Evolutionary conservation across 352 stramenopile species (phyloP), one percentile per base, ranked within the genome.

Genomic region (Pythium brassicae): DNA sequence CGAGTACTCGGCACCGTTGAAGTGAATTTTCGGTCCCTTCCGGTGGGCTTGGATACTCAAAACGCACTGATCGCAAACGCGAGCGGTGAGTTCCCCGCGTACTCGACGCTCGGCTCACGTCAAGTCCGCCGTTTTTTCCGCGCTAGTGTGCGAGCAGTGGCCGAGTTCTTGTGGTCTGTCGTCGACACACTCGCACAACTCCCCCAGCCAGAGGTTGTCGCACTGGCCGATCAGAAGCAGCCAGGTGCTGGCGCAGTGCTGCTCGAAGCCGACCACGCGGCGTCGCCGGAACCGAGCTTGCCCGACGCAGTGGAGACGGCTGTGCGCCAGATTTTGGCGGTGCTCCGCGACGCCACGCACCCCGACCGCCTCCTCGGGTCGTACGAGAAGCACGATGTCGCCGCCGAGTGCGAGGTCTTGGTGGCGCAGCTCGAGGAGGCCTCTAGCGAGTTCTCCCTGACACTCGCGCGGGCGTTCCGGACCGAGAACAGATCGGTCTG

Each of bases 301-400:
- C 26, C 29, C 7, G 27, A 53, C 19, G 17, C 29, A 5, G 29
- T 53, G 19, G 29, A 53, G n/a, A 19, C 7, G 5, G 29, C 25
- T 20, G 22, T 43, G n/a, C 25, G 15, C 14, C 48, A 64, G 32
- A 51, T 62, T 4, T 20, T 61, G 7, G 23, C 40, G 12, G 23
- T 68, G 14, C 43, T 70, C 15, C 57, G 60, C 22, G 50, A 60
- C 4, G 49, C 52, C 10, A 73, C 55, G 0, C 54, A 62, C 35
- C 61, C 48, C 37, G 56, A 68, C 17, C 63, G 63, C 17, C 46
- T 69, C 19, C 35, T 65, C 3, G 62, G 62, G 12, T 62, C 52
- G 9, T 69, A 62, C 25, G 52, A 69, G 15, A 69, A 69, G 34
- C 62, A 66, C 26, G 39, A 54, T 14, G 42, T 43, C 12, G 39